phyloP scores from a whole-genome alignment of 2,329 filamentous ascomycete genomes.

The Bertia moriformis region DNA sequence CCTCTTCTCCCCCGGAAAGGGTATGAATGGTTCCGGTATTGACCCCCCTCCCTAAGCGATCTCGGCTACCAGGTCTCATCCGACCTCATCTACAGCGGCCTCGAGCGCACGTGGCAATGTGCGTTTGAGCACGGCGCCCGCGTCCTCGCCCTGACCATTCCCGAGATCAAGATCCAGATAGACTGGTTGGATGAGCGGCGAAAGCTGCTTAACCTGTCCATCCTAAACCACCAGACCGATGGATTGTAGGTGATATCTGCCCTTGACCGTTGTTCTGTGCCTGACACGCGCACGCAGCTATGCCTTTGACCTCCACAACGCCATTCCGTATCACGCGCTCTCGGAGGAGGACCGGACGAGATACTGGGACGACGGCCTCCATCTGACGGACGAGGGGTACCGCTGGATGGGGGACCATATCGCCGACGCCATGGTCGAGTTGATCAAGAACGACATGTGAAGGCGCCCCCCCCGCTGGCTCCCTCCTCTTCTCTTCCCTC shows the following conservation, averaged over 20 bases:
- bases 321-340: constrained; percentile 37
- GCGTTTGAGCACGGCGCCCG: constrained; percentile 32
- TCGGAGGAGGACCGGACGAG: constrained; percentile 23
- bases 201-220: constrained; percentile 33
- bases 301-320: constrained; percentile 37
- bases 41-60: too few relatives aligned
- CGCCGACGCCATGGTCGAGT: constrained; percentile 32
- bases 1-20: background rate
- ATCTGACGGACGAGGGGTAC: constrained; percentile 43
- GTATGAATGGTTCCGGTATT: too few relatives aligned
- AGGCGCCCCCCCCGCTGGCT: too few relatives aligned
- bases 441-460: constrained; percentile 20
- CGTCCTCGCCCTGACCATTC: constrained; percentile 49
- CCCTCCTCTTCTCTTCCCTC: constrained; percentile 2
- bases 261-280: background rate
- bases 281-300: constrained; percentile 22
- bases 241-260: constrained; percentile 31
- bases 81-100: constrained; percentile 28
- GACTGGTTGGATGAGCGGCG: constrained; percentile 18
- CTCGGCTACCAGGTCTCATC: constrained; percentile 7
- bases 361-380: constrained; percentile 48
- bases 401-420: constrained; percentile 44
- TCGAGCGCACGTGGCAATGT: constrained; percentile 33
- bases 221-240: constrained; percentile 28
- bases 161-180: constrained; percentile 25